Percentiles rank a stretch among this genome's conserved stretches.
These are phyloP conservation scores for Fusarium multiceps DNA, from an alignment of 2,329 filamentous ascomycete species.

Conservation along the genomic window DNA sequence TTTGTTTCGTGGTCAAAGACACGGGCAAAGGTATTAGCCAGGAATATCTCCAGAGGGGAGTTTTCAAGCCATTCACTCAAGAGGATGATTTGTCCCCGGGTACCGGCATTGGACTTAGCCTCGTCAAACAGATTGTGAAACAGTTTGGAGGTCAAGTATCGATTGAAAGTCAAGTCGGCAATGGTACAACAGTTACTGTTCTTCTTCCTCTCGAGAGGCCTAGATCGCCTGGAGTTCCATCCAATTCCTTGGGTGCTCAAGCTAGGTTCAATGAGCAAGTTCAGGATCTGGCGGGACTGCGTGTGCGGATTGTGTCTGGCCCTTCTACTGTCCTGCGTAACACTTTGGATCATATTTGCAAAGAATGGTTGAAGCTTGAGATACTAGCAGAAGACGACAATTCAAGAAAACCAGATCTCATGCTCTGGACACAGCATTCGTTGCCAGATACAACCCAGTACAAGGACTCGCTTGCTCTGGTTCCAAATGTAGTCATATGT, in stretches of 20 bases:
- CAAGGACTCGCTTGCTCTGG: not conserved
- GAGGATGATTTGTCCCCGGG: not conserved
- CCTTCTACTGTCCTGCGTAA: not conserved
- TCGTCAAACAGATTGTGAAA: not conserved
- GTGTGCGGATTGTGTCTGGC: not conserved
- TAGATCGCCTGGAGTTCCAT: not conserved
- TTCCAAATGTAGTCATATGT: not conserved
- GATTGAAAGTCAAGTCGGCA: not conserved
- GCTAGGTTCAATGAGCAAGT: not conserved
- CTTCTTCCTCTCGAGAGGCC: not conserved
- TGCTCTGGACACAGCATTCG: not conserved
- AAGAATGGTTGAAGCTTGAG: slow-evolving; percentile 6
- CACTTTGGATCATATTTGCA: not conserved
- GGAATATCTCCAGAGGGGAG: not conserved
- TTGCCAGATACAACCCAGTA: not conserved
- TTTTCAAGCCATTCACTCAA: slow-evolving; percentile 2
- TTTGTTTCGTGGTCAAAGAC: not conserved
- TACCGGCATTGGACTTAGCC: not conserved
- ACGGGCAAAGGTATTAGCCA: not conserved
- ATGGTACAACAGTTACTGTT: not conserved
- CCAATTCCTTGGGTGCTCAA: not conserved
- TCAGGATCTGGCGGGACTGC: not conserved
- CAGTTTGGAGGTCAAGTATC: not conserved
- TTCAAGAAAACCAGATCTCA: not conserved
- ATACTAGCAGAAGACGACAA: not conserved